Evolutionary conservation across 1,139 yeast genomes (phyloP), one percentile per base, ranked within the genome.

Genomic region (Candida albicans): DNA sequence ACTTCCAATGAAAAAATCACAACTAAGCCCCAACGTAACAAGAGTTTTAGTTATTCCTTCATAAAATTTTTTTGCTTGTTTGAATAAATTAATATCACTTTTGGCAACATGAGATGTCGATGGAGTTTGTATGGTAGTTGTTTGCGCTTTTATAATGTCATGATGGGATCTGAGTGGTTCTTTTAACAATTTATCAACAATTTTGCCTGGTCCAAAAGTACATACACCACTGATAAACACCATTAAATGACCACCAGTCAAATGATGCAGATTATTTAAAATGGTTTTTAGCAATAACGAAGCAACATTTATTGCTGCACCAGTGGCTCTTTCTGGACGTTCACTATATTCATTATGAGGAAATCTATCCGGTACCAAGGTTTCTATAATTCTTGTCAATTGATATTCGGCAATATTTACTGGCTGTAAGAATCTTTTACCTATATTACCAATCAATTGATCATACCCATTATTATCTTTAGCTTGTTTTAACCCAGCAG

Each of bases 281-380:
- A 72, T 57, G 1, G 74, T 58, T 42, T 74, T 75, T 29, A 84
- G 57, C 9, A 85, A 56, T 37, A 75, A 67, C 1, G 78, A 59
- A 0, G 88, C 85, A n/a, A 84, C 65, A 50, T 80, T 79, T 28
- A 86, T 53, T 2, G 91, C 91, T 34, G 80, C 61, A 0, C 93
- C 95, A 0, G 89, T 82, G 25, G 84, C 72, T 52, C 91, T 69
- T 25, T 67, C 67, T 1, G 77, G 71, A 54, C 95, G 71, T 49
- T 75, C 74, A 43, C 67, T 69, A 38, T 70, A 69, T 15, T 57
- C 58, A 8, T 66, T 58, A 41, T 71, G 71, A 1, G 80, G 77
- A 61, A 84, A 84, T 1, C 78, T 62, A 53, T 84, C 86, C 9
- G 72, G 62, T 8, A 62, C 61, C 41, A 86, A 64, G 38, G 66